Evolutionary conservation across 2,329 filamentous ascomycete genomes (phyloP), one percentile per base, ranked within the genome.

Genomic region (Colletotrichum salicis): DNA sequence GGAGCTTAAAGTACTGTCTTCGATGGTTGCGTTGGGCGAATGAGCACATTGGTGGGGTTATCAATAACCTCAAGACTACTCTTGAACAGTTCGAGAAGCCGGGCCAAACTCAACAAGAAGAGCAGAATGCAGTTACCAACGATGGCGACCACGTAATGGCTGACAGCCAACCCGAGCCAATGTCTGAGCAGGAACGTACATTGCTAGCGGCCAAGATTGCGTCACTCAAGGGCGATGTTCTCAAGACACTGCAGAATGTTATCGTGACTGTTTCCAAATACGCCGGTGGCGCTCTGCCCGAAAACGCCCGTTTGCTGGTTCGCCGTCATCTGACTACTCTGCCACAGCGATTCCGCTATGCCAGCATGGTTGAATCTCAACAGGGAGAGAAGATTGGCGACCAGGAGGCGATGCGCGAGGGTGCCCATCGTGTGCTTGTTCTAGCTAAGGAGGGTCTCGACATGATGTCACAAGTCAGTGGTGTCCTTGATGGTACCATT

Each of bases 381-480:
- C 74, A 76, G 67, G 73, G 77, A 77, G 65, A 73, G 71, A 74
- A 79, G 77, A 75, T 76, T 10, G 80, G 80, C 24, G 74, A 71
- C 7, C 64, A 70, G 65, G 80, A 80, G 65, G 83, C 85, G 57
- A 81, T 84, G 13, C 82, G 83, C 2, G 87, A 91, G 31, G 86
- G 87, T 63, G 95, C 94, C 0, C 92, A 95, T 76, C 88, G 93
- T 52, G 95, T 97, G 67, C 84, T 98, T 13, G 90, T 96, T 1
- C 90, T 98, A 63, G 96, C 96, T 7, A 93, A 93, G 77, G 96
- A 98, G 80, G 94, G 95, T 0, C 86, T 98, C 15, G 95, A 98
- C 76, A 97, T 98, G 92, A 95, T 98, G 87, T 89, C 91, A 1
- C 95, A 98, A 80, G 94, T 99, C 61, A 96, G 92, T 52, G 91